A percentile compares a stretch with the other conserved stretches of the same genome.
These are phyloP conservation scores for Aquanectria penicillioides DNA, from an alignment of 2,329 filamentous ascomycete genomes.

Conservation along the genomic window DNA sequence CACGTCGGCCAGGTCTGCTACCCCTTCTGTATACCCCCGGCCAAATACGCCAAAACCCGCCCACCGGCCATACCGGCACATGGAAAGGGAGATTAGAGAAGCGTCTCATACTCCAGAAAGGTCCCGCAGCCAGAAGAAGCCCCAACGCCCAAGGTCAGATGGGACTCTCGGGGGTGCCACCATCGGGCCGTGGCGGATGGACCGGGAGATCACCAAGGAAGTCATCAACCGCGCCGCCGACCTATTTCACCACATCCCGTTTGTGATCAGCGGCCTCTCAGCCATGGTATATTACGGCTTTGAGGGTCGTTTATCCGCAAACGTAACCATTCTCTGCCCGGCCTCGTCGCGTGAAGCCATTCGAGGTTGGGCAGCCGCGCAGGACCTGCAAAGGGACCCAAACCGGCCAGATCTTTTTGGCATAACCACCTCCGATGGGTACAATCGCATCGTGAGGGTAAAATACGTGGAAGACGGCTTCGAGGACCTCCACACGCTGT, in stretches of 20 bases:
- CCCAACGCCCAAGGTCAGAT: conserved; percentile 16
- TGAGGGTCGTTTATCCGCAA: conserved; percentile 37
- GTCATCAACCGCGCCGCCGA: conserved; percentile 52
- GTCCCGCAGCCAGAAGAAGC: conserved; percentile 8
- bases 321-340: conserved; percentile 55
- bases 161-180: conserved; percentile 24
- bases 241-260: conserved; percentile 55
- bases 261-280: conserved; percentile 57
- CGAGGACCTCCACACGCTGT: conserved; percentile 38
- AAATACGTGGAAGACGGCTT: conserved; percentile 49
- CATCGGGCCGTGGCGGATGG: conserved; percentile 37
- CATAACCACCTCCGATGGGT: conserved; percentile 46
- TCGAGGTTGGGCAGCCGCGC: conserved; percentile 51
- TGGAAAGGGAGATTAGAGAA: conserved; percentile 11
- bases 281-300: conserved; percentile 58
- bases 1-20: neutral
- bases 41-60: conserved; percentile 17
- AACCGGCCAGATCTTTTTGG: conserved; percentile 47
- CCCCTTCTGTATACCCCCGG: conserved; percentile 10
- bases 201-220: conserved; percentile 44
- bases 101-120: conserved; percentile 2
- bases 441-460: conserved; percentile 48
- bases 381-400: conserved; percentile 43
- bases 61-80: conserved; percentile 10
- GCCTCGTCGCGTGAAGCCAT: conserved; percentile 48